Conservation (phyloP, 495 filamentous ascomycete species). For the Lophiostoma macrostomum region DNA sequence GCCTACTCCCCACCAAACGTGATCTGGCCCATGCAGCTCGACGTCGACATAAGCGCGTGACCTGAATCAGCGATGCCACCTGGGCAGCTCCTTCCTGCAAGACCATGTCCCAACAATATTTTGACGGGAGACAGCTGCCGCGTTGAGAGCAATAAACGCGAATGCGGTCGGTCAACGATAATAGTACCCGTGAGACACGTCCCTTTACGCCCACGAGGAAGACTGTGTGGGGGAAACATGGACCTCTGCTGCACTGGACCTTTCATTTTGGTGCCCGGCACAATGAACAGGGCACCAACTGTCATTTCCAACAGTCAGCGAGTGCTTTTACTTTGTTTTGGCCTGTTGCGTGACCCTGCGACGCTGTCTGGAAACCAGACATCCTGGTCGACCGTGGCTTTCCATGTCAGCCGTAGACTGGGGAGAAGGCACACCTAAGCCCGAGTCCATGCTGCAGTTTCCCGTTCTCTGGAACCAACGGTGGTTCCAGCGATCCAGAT, state of each 20-base stretch:
- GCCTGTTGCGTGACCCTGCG: slow-evolving; percentile 3
- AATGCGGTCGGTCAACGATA: too few relatives aligned
- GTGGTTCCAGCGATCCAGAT: slow-evolving; percentile 26
- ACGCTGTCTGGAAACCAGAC: background rate
- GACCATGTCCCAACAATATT: too few relatives aligned
- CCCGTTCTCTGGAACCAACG: slow-evolving; percentile 32
- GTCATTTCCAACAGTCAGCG: slow-evolving; percentile 30
- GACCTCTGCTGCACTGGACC: background rate
- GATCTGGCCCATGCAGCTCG: background rate
- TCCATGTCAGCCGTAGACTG: slow-evolving; percentile 22
- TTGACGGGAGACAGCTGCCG: too few relatives aligned
- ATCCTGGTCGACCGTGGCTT: slow-evolving; percentile 8
- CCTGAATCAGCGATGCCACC: too few relatives aligned
- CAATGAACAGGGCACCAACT: slow-evolving; percentile 8
- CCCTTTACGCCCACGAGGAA: slow-evolving; percentile 8
- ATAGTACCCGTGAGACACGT: background rate
- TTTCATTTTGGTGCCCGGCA: background rate
- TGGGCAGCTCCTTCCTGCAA: too few relatives aligned
- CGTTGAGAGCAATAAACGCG: too few relatives aligned
- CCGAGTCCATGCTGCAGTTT: slow-evolving; percentile 28
- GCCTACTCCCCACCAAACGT: background rate
- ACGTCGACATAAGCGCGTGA: background rate
- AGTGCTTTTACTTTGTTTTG: slow-evolving; percentile 1
- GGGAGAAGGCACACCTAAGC: slow-evolving; percentile 8
- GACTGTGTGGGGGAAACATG: slow-evolving; percentile 9